Evolutionary conservation across 2,329 filamentous ascomycete genomes (phyloP).

Genomic region (Plectosphaerella cucumerina): DNA sequence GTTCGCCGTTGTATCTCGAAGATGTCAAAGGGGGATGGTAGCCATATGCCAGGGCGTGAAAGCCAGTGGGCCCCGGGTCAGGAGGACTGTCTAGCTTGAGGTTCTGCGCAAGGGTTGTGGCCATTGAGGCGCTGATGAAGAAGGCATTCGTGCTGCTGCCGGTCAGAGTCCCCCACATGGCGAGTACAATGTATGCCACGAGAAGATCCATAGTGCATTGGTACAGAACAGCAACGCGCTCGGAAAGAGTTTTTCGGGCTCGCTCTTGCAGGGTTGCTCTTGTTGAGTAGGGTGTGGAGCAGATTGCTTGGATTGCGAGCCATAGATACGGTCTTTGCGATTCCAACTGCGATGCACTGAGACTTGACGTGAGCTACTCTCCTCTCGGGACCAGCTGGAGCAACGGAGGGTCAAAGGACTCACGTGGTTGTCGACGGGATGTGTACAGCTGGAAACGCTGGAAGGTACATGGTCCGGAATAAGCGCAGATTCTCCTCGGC

Average conservation of each 20-base stretch:
- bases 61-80: neutral
- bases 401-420: neutral
- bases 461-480: neutral
- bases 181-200: neutral
- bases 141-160: neutral
- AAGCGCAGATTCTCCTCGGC: neutral
- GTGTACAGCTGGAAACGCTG: conserved; percentile 1
- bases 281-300: neutral
- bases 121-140: neutral
- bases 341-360: neutral
- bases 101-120: neutral
- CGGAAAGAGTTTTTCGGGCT: neutral
- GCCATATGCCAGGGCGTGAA: neutral
- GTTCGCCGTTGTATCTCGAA: neutral
- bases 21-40: neutral
- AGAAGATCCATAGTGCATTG: neutral
- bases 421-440: neutral
- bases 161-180: conserved; percentile 1
- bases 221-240: neutral
- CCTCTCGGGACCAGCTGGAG: neutral
- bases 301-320: neutral
- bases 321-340: neutral
- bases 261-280: neutral
- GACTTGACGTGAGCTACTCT: neutral
- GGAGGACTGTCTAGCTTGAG: neutral